Conservation (phyloP, 352 stramenopile genomes). For the Hyaloperonospora brassicae region DNA sequence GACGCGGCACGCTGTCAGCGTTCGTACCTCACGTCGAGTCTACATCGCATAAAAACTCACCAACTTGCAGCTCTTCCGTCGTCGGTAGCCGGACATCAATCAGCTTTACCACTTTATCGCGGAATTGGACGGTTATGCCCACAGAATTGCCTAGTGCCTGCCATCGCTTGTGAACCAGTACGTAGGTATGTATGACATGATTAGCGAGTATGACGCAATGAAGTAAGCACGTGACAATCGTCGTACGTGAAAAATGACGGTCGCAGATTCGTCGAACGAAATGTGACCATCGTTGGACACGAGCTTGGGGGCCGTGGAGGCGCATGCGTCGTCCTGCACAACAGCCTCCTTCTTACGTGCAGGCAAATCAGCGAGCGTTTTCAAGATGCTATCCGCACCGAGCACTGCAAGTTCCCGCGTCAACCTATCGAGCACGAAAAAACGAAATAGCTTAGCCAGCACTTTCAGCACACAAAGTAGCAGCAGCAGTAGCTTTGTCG, state of each 20-base stretch:
- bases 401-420: constrained; percentile 39
- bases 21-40: background rate
- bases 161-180: constrained; percentile 43
- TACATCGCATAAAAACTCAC: constrained; percentile 17
- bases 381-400: constrained; percentile 60
- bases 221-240: background rate
- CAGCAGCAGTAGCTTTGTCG: background rate
- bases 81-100: constrained; percentile 47
- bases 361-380: constrained; percentile 47
- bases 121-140: constrained; percentile 56
- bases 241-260: constrained; percentile 50
- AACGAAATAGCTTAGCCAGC: background rate
- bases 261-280: constrained; percentile 38
- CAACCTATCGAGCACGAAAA: constrained; percentile 24
- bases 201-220: background rate
- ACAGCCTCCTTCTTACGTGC: constrained; percentile 36
- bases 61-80: constrained; percentile 29
- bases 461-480: background rate
- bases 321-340: constrained; percentile 45
- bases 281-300: constrained; percentile 49
- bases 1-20: background rate
- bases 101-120: constrained; percentile 61
- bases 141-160: constrained; percentile 72
- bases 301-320: constrained; percentile 67
- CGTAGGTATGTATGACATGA: background rate